phyloP scores from a whole-genome alignment of 164 flowering plant genomes.

The Piper longum region DNA sequence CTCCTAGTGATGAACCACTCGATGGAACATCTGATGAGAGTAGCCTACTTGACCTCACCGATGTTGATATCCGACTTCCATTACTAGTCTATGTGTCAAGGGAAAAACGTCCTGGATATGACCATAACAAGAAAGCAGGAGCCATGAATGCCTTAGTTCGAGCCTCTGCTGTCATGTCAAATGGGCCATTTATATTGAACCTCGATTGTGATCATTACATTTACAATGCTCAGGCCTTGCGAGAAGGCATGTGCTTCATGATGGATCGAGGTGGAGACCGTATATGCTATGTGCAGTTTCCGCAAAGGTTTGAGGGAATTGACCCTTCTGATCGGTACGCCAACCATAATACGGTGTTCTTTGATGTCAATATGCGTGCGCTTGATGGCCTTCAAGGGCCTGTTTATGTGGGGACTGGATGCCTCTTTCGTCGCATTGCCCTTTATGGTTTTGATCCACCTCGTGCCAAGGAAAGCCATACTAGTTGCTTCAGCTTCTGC shows the following conservation, averaged over 20 bases:
- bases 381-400: slow-evolving; percentile 95
- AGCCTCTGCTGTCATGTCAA: slow-evolving; percentile 81
- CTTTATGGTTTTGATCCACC: slow-evolving; percentile 87
- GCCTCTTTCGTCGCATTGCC: slow-evolving; percentile 74
- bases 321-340: slow-evolving; percentile 91
- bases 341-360: slow-evolving; percentile 81
- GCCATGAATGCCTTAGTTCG: slow-evolving; percentile 93
- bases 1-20: slow-evolving; percentile 64
- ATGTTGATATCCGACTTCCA: slow-evolving; percentile 73
- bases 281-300: slow-evolving; percentile 72
- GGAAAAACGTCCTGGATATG: slow-evolving; percentile 87
- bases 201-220: slow-evolving; percentile 90
- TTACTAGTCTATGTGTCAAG: slow-evolving; percentile 73
- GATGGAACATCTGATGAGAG: slow-evolving; percentile 28
- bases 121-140: slow-evolving; percentile 93
- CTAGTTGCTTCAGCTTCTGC: slow-evolving; percentile 36
- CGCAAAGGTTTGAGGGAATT: slow-evolving; percentile 82
- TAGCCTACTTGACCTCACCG: slow-evolving; percentile 32
- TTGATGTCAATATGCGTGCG: slow-evolving; percentile 81
- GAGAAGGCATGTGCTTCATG: slow-evolving; percentile 93
- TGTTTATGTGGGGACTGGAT: slow-evolving; percentile 92
- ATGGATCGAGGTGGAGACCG: slow-evolving; percentile 84
- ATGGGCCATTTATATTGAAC: slow-evolving; percentile 83
- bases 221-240: slow-evolving; percentile 59
- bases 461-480: slow-evolving; percentile 18